Base-by-base conservation (phyloP, 2,329 filamentous ascomycete genomes). In the Penicillium sp. region DNA sequence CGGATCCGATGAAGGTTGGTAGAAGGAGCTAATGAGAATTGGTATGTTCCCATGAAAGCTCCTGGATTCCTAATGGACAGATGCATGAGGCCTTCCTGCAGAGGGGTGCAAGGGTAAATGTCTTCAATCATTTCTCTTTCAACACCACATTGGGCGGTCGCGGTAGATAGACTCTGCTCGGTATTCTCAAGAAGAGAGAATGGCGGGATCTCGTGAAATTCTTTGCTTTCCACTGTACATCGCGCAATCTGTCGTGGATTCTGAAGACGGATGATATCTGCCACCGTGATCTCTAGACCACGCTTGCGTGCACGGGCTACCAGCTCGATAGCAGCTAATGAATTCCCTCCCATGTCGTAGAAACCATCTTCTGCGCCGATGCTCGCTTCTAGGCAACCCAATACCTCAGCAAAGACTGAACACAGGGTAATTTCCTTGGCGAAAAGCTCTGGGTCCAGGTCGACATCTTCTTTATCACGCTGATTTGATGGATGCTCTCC, bases 1-100 rank as follows among this genome's bases (percentile, higher is more conserved):
- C 45, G 19, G 7, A 55, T 12, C 45, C 29, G 45, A 43, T 31
- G 13, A 12, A 55, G 29, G 39, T 29, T 29, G 13, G 38, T 42
- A 15, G 45, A 21, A 43, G 44, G 36, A 50, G 53, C 25, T n/a
- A 49, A 35, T 8, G 25, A 50, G 38, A 55, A 55, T 15, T 27
- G 38, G 23, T 55, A 55, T 27, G 44, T 50, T 13, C 45, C 53
- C n/a, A 55, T 44, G 39, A 50, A 50, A 36, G 53, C 27, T 5
- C 53, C 53, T 5, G 53, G 45, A 15, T 13, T 29, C 17, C 23
- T 36, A 6, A 25, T 50, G 2, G 45, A 49, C 9, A 77, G 63
- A 0, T 74, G 71, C 39, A 55, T 50, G 12, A 55, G 67, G 6
- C 73, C 76, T 61, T 77, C 74, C 57, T 78, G 76, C 0, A 78